Conservation (phyloP, 2,329 filamentous ascomycete species). For the Ustilaginoidea virens region DNA sequence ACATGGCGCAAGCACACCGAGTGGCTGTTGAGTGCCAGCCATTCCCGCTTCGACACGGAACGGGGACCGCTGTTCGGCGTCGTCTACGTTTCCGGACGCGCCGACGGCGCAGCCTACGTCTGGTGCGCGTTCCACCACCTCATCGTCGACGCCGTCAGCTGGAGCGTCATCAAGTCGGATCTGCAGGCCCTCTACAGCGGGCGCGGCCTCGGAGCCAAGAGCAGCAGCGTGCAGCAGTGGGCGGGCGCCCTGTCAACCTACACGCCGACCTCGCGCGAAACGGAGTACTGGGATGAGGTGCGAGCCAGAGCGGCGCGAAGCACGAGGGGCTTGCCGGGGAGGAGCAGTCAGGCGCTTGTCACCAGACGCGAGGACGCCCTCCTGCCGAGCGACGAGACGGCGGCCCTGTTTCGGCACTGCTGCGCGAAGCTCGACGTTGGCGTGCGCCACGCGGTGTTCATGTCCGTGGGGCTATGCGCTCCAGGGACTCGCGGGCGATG, state of each 20-base stretch:
- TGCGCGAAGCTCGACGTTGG: neutral
- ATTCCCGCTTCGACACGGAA: neutral
- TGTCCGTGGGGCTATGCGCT: slow-evolving; percentile 1
- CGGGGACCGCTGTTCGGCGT: neutral
- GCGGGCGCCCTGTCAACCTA: neutral
- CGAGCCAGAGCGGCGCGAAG: neutral
- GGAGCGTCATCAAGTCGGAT: slow-evolving; percentile 2
- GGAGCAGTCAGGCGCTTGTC: too few species aligned
- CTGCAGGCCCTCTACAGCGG: neutral
- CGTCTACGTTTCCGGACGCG: neutral
- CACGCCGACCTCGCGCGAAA: neutral
- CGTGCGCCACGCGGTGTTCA: neutral
- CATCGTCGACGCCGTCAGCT: slow-evolving; percentile 1
- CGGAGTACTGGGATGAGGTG: neutral
- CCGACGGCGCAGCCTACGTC: neutral
- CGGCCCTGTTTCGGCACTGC: neutral
- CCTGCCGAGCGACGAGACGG: neutral
- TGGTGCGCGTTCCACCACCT: slow-evolving; percentile 2
- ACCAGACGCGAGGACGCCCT: too few species aligned
- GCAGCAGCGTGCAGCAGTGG: slow-evolving; percentile 1
- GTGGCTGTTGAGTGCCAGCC: too few species aligned
- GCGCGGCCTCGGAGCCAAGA: slow-evolving; percentile 1
- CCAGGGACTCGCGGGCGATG: neutral
- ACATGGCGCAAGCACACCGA: too few species aligned
- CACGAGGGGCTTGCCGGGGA: too few species aligned